Conservation (phyloP, 73 alveolate genomes). For the Symbiodinium natans region DNA sequence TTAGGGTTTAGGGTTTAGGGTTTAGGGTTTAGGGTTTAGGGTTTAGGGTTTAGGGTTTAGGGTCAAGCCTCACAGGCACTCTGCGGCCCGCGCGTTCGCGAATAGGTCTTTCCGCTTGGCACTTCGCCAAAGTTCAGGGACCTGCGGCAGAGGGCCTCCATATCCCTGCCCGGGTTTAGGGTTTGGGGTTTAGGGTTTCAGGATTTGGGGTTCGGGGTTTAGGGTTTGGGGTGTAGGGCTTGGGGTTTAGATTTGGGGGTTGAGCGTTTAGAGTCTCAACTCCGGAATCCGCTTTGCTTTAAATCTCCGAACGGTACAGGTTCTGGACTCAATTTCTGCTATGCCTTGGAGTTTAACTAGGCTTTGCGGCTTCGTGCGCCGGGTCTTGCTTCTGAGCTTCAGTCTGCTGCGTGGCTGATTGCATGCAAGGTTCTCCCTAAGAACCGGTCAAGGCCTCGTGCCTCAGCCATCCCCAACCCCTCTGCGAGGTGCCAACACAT, state of each 20-base stretch:
- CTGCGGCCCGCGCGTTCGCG: slow-evolving; percentile 16
- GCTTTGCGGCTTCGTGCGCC: no score
- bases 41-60: neutral
- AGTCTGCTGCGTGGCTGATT: no score
- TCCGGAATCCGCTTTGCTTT: no score
- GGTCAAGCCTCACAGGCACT: no score
- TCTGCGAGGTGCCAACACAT: no score
- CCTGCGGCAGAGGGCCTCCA: neutral
- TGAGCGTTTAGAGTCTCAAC: neutral
- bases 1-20: neutral
- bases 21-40: neutral
- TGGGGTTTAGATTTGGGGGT: neutral
- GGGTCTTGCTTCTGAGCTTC: no score
- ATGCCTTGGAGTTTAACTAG: no score
- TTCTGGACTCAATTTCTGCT: no score
- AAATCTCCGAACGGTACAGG: neutral
- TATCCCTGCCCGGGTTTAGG: neutral
- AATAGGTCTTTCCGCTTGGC: slow-evolving; percentile 65
- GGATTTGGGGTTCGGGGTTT: neutral
- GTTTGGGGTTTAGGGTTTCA: neutral
- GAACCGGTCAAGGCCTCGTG: no score
- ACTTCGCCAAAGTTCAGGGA: slow-evolving; percentile 92
- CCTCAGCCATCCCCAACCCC: no score
- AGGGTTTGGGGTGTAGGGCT: no score
- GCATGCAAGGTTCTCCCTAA: no score